Conservation (phyloP, 345 rosid species). For the Mangifera indica region DNA sequence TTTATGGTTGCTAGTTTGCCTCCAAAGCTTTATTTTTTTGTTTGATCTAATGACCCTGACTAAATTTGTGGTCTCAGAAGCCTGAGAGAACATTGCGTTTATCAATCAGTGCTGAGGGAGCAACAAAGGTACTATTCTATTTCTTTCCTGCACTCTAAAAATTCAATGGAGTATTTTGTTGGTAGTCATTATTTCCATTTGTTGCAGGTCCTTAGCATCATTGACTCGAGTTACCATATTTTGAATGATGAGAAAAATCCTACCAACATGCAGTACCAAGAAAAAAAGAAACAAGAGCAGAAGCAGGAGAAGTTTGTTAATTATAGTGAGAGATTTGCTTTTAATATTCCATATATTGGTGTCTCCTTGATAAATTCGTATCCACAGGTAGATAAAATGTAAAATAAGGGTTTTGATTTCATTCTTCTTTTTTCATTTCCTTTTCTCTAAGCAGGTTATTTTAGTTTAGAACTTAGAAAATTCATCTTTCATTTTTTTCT, state of each 20-base stretch:
- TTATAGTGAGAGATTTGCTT: conserved; percentile 67
- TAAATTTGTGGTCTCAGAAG: conserved; percentile 51
- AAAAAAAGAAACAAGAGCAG: conserved; percentile 48
- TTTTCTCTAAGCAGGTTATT: neutral
- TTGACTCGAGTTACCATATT: conserved; percentile 77
- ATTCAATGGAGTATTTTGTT: conserved; percentile 7
- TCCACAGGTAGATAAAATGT: conserved; percentile 60
- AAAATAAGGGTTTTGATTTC: conserved; percentile 1
- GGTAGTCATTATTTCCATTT: conserved; percentile 21
- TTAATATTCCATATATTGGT: conserved; percentile 62
- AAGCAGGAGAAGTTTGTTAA: conserved; percentile 44
- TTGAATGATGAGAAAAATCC: conserved; percentile 46
- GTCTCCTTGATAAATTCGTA: conserved; percentile 71
- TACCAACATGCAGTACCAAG: conserved; percentile 29
- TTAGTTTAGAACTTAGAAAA: conserved; percentile 6
- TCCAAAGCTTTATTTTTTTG: conserved; percentile 11
- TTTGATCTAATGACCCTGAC: conserved; percentile 10
- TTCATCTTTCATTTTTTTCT: conserved; percentile 22
- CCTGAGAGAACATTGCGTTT: conserved; percentile 77
- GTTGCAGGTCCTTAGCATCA: conserved; percentile 70
- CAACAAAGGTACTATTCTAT: conserved; percentile 65
- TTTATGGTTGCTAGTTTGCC: conserved; percentile 12
- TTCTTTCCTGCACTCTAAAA: conserved; percentile 5
- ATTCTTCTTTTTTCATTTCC: neutral
- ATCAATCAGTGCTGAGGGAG: conserved; percentile 73